A percentile compares a stretch with the other conserved stretches of the same genome.
Conservation (phyloP, 2,329 filamentous ascomycete species). For the Sporothrix protearum region DNA sequence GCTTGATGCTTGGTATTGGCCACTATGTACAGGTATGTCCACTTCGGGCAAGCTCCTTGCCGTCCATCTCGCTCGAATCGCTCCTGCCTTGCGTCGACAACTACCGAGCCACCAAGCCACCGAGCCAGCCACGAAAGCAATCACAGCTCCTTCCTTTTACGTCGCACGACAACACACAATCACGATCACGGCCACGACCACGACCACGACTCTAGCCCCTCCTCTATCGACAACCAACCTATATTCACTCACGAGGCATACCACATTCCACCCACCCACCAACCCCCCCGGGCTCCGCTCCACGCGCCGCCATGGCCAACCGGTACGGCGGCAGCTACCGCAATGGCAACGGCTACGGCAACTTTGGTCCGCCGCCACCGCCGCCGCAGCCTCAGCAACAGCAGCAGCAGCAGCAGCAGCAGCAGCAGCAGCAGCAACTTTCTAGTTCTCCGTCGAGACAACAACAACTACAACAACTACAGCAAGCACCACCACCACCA, state of each 20-base stretch:
- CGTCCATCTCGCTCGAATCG: neutral
- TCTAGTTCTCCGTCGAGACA: neutral
- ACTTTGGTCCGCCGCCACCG: conserved; percentile 37
- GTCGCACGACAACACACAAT: neutral
- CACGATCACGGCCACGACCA: neutral
- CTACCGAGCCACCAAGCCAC: neutral
- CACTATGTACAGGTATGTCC: neutral
- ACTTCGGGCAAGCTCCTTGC: conserved; percentile 13
- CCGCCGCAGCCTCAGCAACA: conserved; percentile 22
- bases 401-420: too few species aligned
- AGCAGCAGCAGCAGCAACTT: too few species aligned
- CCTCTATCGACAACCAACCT: neutral
- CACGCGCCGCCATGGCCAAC: conserved; percentile 45
- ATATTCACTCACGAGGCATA: too few species aligned
- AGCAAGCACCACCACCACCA: too few species aligned
- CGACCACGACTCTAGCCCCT: too few species aligned
- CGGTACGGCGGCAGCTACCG: conserved; percentile 49
- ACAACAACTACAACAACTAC: too few species aligned
- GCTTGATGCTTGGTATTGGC: neutral
- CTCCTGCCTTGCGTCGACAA: neutral
- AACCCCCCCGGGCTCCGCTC: conserved; percentile 9
- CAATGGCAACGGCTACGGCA: conserved; percentile 45
- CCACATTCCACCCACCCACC: too few species aligned
- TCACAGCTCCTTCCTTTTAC: neutral
- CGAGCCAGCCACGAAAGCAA: too few species aligned